phyloP scores from a whole-genome alignment of 345 rosid species.

The Linum trigynum region DNA sequence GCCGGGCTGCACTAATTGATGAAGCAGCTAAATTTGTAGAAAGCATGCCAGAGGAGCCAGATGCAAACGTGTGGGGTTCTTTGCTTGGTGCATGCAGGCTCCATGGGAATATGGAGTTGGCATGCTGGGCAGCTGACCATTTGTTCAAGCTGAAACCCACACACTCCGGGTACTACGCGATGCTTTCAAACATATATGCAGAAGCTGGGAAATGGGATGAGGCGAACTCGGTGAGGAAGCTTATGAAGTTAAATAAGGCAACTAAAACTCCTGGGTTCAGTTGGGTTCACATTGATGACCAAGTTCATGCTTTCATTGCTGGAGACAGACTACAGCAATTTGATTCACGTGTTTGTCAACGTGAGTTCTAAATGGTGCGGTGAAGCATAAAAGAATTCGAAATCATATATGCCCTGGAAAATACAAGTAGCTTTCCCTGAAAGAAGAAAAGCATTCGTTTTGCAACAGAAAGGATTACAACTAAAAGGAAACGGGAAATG shows the following conservation, averaged over 20 bases:
- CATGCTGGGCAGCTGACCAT: constrained; percentile 41
- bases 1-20: constrained; percentile 39
- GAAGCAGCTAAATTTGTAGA: constrained; percentile 32
- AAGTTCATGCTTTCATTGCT: constrained; percentile 28
- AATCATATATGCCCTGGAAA: no score
- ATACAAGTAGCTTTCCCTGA: no score
- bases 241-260: constrained; percentile 40
- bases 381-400: neutral
- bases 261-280: constrained; percentile 43
- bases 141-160: constrained; percentile 44
- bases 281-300: constrained; percentile 39
- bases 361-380: constrained; percentile 2
- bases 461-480: no score
- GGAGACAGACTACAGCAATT: constrained; percentile 23
- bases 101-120: constrained; percentile 38
- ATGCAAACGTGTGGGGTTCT: constrained; percentile 44
- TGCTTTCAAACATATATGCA: constrained; percentile 42
- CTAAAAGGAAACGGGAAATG: no score
- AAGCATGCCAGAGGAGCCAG: constrained; percentile 26
- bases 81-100: constrained; percentile 44
- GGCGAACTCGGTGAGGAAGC: constrained; percentile 31
- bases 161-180: constrained; percentile 36
- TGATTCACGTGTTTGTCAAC: constrained; percentile 14
- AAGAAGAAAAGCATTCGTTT: no score
- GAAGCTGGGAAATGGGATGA: constrained; percentile 50